Evolutionary conservation across 2,329 filamentous ascomycete genomes (phyloP).

Genomic region (Colletotrichum magnum): DNA sequence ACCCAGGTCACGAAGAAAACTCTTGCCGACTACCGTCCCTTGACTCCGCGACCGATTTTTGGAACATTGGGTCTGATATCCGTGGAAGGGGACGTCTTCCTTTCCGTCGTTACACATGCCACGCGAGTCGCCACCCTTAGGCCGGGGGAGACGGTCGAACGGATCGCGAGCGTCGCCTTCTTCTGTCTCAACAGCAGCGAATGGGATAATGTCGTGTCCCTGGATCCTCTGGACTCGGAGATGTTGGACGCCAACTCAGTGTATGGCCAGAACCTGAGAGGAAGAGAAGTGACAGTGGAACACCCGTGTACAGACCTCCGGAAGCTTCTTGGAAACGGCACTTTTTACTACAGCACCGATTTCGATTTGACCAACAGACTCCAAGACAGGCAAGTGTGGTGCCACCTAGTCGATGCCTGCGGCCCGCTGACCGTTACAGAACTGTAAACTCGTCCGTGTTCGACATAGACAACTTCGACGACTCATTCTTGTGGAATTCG

Average conservation of each 20-base stretch:
- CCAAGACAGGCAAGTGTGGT: slow-evolving; percentile 78
- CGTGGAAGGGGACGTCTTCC: slow-evolving; percentile 86
- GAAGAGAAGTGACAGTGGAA: slow-evolving; percentile 80
- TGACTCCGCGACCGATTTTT: slow-evolving; percentile 81
- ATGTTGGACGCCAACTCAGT: slow-evolving; percentile 61
- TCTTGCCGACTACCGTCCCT: slow-evolving; percentile 80
- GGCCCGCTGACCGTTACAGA: slow-evolving; percentile 57
- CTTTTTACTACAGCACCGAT: slow-evolving; percentile 98
- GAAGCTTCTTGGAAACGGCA: slow-evolving; percentile 92
- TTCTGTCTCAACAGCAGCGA: slow-evolving; percentile 90
- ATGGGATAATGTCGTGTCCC: slow-evolving; percentile 82
- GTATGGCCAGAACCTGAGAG: slow-evolving; percentile 69
- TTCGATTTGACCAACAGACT: slow-evolving; percentile 96
- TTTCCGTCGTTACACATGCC: slow-evolving; percentile 89
- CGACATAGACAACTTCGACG: slow-evolving; percentile 92
- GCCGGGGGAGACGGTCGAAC: slow-evolving; percentile 90
- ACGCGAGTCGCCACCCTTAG: slow-evolving; percentile 84
- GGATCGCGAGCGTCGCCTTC: slow-evolving; percentile 90
- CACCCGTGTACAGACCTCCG: slow-evolving; percentile 93
- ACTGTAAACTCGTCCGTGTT: slow-evolving; percentile 83
- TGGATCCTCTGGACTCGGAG: slow-evolving; percentile 67
- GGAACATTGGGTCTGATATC: slow-evolving; percentile 92
- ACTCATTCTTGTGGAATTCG: slow-evolving; percentile 96
- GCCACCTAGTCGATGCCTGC: slow-evolving; percentile 21
- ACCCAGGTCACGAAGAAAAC: slow-evolving; percentile 74